Percentiles rank a stretch among this genome's conserved stretches.
Conservation (phyloP, 805 yeast species). For the Ogataea pilisensis region DNA sequence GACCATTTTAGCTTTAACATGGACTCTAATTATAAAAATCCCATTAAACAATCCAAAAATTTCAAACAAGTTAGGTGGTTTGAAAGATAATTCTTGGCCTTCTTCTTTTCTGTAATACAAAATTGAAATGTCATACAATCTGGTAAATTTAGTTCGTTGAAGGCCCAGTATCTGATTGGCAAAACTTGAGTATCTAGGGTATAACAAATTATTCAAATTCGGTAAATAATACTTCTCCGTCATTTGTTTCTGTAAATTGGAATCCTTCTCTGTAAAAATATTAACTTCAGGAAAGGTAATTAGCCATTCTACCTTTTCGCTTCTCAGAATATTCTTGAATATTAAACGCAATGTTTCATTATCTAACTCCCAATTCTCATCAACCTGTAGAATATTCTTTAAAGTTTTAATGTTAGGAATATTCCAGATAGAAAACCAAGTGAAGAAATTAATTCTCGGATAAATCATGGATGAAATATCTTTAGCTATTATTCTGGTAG, state of each 20-base stretch:
- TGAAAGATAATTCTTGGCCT: slow-evolving; percentile 20
- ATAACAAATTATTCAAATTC: slow-evolving; percentile 53
- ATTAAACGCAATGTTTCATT: slow-evolving; percentile 27
- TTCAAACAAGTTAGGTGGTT: slow-evolving; percentile 35
- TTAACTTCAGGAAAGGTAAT: slow-evolving; percentile 85
- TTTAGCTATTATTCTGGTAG: slow-evolving; percentile 22
- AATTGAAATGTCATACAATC: slow-evolving; percentile 55
- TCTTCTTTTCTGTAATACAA: slow-evolving; percentile 32
- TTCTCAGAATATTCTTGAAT: slow-evolving; percentile 34
- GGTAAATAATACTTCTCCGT: slow-evolving; percentile 61
- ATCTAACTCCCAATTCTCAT: slow-evolving; percentile 68
- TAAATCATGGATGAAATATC: slow-evolving; percentile 24
- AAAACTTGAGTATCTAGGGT: slow-evolving; percentile 71
- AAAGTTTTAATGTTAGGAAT: slow-evolving; percentile 52
- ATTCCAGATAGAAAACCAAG: slow-evolving; percentile 66
- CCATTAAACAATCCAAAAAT: slow-evolving; percentile 32
- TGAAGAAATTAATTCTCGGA: slow-evolving; percentile 54
- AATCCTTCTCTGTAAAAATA: slow-evolving; percentile 49
- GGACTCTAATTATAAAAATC: slow-evolving; percentile 36
- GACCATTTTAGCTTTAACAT: slow-evolving; percentile 44
- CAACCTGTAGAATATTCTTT: slow-evolving; percentile 46
- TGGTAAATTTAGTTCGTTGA: slow-evolving; percentile 36
- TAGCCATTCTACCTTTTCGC: slow-evolving; percentile 48
- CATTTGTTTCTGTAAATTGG: slow-evolving; percentile 47
- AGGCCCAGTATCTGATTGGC: slow-evolving; percentile 44